phyloP scores from a whole-genome alignment of 2,329 filamentous ascomycete species.

The Blumeriella jaapii region DNA sequence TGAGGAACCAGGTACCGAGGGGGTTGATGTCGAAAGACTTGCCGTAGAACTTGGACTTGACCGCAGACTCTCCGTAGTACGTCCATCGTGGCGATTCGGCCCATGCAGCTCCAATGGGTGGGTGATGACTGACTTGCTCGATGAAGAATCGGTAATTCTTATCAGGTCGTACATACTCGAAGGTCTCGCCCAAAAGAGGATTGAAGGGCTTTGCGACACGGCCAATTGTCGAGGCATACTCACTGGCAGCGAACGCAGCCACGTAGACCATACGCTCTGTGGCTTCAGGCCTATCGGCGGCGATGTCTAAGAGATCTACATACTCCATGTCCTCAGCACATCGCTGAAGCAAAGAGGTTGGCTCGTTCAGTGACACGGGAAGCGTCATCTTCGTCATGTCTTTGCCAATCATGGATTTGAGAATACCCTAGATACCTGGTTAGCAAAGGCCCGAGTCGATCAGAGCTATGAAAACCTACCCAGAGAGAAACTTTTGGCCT shows the following conservation, averaged over 20 bases:
- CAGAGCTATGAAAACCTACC: conserved; percentile 46
- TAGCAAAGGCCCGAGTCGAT: conserved; percentile 14
- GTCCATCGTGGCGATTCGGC: conserved; percentile 92
- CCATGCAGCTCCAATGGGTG: conserved; percentile 84
- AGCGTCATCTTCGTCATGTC: conserved; percentile 99
- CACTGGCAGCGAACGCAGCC: conserved; percentile 87
- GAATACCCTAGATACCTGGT: conserved; percentile 54
- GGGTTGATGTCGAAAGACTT: conserved; percentile 97
- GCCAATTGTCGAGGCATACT: conserved; percentile 93
- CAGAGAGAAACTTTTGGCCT: conserved; percentile 90
- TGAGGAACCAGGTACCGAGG: conserved; percentile 93
- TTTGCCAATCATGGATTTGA: conserved; percentile 99
- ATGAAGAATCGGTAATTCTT: conserved; percentile 98
- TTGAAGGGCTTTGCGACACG: conserved; percentile 98
- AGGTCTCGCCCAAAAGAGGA: conserved; percentile 88
- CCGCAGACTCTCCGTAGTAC: conserved; percentile 91
- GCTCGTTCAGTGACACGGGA: conserved; percentile 97
- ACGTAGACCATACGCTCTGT: conserved; percentile 91
- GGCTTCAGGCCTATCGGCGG: conserved; percentile 74
- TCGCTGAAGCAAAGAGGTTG: conserved; percentile 86
- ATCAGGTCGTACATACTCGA: conserved; percentile 89
- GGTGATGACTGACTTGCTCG: conserved; percentile 96
- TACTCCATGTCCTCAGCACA: conserved; percentile 99
- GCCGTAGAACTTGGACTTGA: conserved; percentile 94
- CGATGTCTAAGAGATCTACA: conserved; percentile 78